Conservation (phyloP, 1,284 basidiomycete genomes). For the Marasmius tenuissimus region DNA sequence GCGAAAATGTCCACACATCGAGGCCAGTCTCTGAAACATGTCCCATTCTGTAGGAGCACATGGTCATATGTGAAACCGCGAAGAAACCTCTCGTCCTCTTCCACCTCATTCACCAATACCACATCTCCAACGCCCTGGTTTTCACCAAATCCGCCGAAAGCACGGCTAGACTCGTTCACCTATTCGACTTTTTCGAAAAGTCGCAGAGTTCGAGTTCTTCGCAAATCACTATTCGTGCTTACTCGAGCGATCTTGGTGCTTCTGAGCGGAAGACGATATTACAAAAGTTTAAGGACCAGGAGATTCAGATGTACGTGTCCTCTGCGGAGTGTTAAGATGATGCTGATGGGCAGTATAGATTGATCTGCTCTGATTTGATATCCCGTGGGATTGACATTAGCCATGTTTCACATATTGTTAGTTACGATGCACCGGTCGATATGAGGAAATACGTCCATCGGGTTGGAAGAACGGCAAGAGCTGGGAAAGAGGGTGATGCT, state of each 20-base stretch:
- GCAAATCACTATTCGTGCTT: slow-evolving; percentile 59
- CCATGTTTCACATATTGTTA: slow-evolving; percentile 88
- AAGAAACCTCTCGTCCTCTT: slow-evolving; percentile 91
- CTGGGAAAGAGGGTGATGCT: slow-evolving; percentile 82
- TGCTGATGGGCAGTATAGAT: slow-evolving; percentile 39
- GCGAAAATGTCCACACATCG: slow-evolving; percentile 19
- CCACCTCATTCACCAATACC: slow-evolving; percentile 71
- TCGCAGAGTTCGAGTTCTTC: slow-evolving; percentile 33
- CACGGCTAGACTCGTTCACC: slow-evolving; percentile 77
- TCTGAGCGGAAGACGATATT: slow-evolving; percentile 78
- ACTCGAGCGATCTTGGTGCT: slow-evolving; percentile 84
- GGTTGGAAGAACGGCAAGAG: slow-evolving; percentile 92
- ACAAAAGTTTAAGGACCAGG: slow-evolving; percentile 77
- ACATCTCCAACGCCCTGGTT: slow-evolving; percentile 75
- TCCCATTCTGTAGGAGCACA: slow-evolving; percentile 68
- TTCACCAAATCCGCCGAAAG: slow-evolving; percentile 98
- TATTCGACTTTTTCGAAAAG: slow-evolving; percentile 83
- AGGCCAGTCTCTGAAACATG: slow-evolving; percentile 1
- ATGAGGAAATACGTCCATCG: slow-evolving; percentile 98
- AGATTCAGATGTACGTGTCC: slow-evolving; percentile 75
- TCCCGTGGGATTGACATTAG: slow-evolving; percentile 97
- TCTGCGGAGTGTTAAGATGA: slow-evolving; percentile 1
- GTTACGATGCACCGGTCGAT: slow-evolving; percentile 95
- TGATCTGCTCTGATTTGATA: slow-evolving; percentile 94
- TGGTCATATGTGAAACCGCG: slow-evolving; percentile 78